Evolutionary conservation across 805 yeast genomes (phyloP).

Genomic region (Monosporozyma aerobia): DNA sequence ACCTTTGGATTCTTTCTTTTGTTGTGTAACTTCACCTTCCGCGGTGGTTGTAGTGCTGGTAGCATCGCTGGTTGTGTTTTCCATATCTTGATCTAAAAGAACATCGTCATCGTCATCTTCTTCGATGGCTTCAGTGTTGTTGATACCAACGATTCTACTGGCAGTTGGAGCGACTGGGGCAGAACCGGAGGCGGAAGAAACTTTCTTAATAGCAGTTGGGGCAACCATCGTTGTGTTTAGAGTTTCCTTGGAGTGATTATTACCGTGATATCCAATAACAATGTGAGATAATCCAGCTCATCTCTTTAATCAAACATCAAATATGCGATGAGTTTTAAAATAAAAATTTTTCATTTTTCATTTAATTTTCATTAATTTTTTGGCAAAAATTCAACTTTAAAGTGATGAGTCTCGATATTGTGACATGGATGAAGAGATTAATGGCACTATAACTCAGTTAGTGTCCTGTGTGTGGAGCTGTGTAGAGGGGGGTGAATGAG

Average conservation of each 20-base stretch:
- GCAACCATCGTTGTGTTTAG: conserved; percentile 13
- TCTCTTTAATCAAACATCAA: neutral
- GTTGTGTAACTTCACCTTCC: neutral
- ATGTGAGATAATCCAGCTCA: neutral
- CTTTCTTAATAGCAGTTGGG: conserved; percentile 34
- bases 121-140: conserved; percentile 24
- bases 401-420: neutral
- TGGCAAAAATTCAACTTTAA: neutral
- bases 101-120: conserved; percentile 31
- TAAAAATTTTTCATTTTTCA: neutral
- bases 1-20: conserved; percentile 23
- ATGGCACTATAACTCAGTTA: neutral
- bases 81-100: conserved; percentile 30
- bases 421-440: neutral
- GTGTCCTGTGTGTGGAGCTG: no score
- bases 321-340: neutral
- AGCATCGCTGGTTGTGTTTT: conserved; percentile 12
- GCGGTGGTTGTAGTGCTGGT: conserved; percentile 2
- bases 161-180: neutral
- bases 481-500: neutral
- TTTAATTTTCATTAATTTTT: neutral
- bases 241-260: neutral
- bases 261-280: neutral
- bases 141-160: conserved; percentile 28
- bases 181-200: neutral